Percentiles rank a stretch among this genome's conserved stretches.
These are phyloP conservation scores for Penicillium cataractarum DNA, from an alignment of 495 filamentous ascomycete genomes.

Conservation along the genomic window DNA sequence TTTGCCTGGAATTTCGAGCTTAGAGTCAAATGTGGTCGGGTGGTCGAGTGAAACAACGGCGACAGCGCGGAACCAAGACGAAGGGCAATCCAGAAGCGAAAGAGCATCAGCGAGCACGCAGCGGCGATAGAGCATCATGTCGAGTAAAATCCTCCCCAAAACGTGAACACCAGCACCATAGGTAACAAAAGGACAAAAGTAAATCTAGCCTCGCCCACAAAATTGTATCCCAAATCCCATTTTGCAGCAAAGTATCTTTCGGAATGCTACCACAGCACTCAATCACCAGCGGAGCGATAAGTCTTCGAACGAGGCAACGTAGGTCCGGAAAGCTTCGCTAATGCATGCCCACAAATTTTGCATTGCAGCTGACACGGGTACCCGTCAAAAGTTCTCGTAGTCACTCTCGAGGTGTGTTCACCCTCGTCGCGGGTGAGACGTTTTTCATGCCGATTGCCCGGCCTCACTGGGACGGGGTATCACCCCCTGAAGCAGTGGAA, in stretches of 20 bases:
- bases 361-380: slow-evolving; percentile 16
- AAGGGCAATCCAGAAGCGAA: slow-evolving; percentile 34
- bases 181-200: background rate
- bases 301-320: slow-evolving; percentile 20
- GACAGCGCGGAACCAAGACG: slow-evolving; percentile 31
- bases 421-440: slow-evolving; percentile 1
- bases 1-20: slow-evolving; percentile 29
- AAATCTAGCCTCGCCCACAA: slow-evolving; percentile 1
- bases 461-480: slow-evolving; percentile 24
- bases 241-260: background rate
- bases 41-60: slow-evolving; percentile 28
- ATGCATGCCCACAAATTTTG: slow-evolving; percentile 8
- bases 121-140: slow-evolving; percentile 41
- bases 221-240: background rate
- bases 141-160: background rate
- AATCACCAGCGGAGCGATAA: slow-evolving; percentile 15
- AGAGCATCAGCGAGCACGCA: slow-evolving; percentile 75
- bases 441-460: slow-evolving; percentile 2
- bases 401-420: slow-evolving; percentile 9
- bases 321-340: background rate
- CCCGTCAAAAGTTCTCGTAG: slow-evolving; percentile 16
- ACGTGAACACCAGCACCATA: slow-evolving; percentile 2
- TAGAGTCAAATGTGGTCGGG: slow-evolving; percentile 25
- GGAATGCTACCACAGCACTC: background rate
- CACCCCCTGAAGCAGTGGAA: slow-evolving; percentile 29